Percentiles rank a stretch among this genome's conserved stretches.
These are phyloP conservation scores for Cercophora scortea DNA, from an alignment of 495 filamentous ascomycete genomes.

Conservation along the genomic window DNA sequence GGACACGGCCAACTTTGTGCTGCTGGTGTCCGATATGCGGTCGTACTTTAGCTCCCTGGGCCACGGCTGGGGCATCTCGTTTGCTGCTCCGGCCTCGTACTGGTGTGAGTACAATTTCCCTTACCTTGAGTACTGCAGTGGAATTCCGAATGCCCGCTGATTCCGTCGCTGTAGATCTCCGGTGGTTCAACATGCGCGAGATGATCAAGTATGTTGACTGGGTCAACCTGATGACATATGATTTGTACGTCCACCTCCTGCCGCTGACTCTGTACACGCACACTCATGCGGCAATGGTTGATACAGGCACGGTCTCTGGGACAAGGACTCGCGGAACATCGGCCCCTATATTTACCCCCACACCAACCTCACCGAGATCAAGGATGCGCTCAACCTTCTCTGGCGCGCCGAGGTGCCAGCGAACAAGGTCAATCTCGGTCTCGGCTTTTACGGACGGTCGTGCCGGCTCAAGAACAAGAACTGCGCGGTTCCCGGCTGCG, in stretches of 20 bases:
- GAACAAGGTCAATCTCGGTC: slow-evolving; percentile 34
- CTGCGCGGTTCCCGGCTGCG: slow-evolving; percentile 20
- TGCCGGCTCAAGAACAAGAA: slow-evolving; percentile 17
- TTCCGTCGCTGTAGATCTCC: too few species aligned
- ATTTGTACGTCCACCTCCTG: slow-evolving; percentile 6
- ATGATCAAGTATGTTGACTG: background rate
- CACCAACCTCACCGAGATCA: slow-evolving; percentile 52
- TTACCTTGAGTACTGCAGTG: too few species aligned
- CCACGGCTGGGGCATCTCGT: too few species aligned
- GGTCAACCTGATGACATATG: slow-evolving; percentile 43
- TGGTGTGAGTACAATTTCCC: too few species aligned
- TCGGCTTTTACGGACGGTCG: slow-evolving; percentile 47
- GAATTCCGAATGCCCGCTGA: too few species aligned
- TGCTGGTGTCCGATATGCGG: too few species aligned
- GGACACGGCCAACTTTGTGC: too few species aligned
- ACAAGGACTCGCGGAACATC: slow-evolving; percentile 12
- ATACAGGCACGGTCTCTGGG: slow-evolving; percentile 26
- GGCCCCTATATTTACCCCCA: slow-evolving; percentile 33
- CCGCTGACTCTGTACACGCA: too few species aligned
- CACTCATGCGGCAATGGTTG: too few species aligned
- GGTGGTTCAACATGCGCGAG: too few species aligned
- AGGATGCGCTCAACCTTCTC: slow-evolving; percentile 36
- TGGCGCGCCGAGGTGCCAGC: slow-evolving; percentile 43
- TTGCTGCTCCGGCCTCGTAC: too few species aligned
- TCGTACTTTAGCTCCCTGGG: too few species aligned